Evolutionary conservation across 1,139 yeast genomes (phyloP), one percentile per base, ranked within the genome.

Genomic region (Scheffersomyces lignicola): DNA sequence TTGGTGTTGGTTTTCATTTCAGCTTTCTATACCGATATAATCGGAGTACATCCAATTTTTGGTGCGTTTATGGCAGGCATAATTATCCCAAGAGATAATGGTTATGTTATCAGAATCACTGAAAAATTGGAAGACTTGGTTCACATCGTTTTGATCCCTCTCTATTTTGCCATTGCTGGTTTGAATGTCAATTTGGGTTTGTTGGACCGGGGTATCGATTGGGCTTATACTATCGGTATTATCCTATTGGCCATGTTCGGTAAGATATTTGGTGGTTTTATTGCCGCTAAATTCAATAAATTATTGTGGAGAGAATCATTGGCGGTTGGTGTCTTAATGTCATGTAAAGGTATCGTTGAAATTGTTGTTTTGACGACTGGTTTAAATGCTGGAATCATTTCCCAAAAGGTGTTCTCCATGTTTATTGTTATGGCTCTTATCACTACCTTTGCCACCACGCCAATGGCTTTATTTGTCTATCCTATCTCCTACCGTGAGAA

Each of bases 271-370:
- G 89, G 92, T 11, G 92, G 92, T 1, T 62, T 77, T 29, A 41
- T 80, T 7, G 81, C 83, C 27, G 83, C 89, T 1, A 78, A 70
- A 45, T 45, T 77, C 25, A 73, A 73, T 52, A 84, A 83, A 3
- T 60, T 84, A 33, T 66, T 69, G 33, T 80, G 84, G 83, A 73
- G 88, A 49, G 92, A 84, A 53, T 76, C 88, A 2, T 56, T 80
- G 23, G 72, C 89, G 1, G 90, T 83, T 23, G 94, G 94, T 36
- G 75, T 83, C n/a, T 69, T 85, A 47, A 84, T 85, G 92, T 83
- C 90, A 8, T 85, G 95, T 69, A 85, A 85, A 56, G 95, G 95
- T 59, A 83, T 83, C 45, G 90, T 83, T 21, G 90, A 83, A 58
- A 79, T 85, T 51, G 90, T 85, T 32, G 94, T 84, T 16, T 67